A percentile compares a stretch with the other conserved stretches of the same genome.
phyloP scores from a whole-genome alignment of 768 basidiomycete genomes.

The Tricholoma sp. region DNA sequence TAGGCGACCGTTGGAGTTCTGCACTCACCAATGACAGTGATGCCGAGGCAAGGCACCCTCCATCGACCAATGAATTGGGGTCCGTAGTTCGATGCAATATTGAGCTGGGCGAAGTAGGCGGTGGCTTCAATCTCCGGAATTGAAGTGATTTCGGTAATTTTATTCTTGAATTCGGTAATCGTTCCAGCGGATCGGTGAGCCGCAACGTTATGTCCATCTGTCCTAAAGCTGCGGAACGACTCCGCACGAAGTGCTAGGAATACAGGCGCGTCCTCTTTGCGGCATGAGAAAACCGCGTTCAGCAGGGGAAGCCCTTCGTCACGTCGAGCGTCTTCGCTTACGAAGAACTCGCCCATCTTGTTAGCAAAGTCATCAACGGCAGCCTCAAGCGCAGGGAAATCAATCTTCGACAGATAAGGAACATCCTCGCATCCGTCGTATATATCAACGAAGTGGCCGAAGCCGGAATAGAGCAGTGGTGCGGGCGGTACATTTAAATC shows the following conservation, averaged over 20 bases:
- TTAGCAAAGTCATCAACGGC: slow-evolving; percentile 10
- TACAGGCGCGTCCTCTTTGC: slow-evolving; percentile 2
- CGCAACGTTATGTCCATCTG: slow-evolving; percentile 6
- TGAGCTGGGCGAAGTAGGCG: slow-evolving; percentile 1
- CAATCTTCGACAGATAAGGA: slow-evolving; percentile 2
- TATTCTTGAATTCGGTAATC: slow-evolving; percentile 12
- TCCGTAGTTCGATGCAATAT: background rate
- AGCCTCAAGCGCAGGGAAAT: slow-evolving; percentile 2
- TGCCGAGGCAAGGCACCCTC: slow-evolving; percentile 14
- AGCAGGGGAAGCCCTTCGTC: slow-evolving; percentile 1
- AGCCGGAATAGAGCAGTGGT: slow-evolving; percentile 16
- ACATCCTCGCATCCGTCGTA: slow-evolving; percentile 5
- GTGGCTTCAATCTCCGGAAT: slow-evolving; percentile 9
- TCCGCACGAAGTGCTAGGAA: slow-evolving; percentile 1
- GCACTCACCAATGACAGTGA: slow-evolving; percentile 16
- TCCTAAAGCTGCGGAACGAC: slow-evolving; percentile 1
- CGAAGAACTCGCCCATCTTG: slow-evolving; percentile 14
- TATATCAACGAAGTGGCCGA: slow-evolving; percentile 17
- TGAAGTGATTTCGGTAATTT: background rate
- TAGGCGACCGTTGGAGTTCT: background rate
- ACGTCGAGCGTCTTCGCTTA: slow-evolving; percentile 6
- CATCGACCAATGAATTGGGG: slow-evolving; percentile 4
- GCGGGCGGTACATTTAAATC: slow-evolving; percentile 3
- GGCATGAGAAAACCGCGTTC: background rate
- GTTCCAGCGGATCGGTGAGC: background rate